phyloP scores from a whole-genome alignment of 345 rosid genomes.

The Rhodamnia argentea region DNA sequence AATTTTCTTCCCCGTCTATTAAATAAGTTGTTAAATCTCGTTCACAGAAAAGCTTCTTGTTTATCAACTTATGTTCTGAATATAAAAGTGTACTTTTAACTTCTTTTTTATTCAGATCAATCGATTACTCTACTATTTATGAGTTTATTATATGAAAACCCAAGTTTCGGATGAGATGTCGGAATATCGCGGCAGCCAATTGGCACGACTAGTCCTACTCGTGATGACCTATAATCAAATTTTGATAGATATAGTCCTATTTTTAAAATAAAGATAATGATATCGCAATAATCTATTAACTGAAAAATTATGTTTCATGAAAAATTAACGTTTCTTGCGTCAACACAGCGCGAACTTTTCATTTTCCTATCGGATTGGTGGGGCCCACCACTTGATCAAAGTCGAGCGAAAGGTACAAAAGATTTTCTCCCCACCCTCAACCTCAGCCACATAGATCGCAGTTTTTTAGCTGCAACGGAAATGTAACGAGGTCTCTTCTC shows the following conservation, averaged over 20 bases:
- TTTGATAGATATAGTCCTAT: background rate
- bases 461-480: background rate
- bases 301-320: background rate
- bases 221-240: background rate
- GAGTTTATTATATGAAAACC: background rate
- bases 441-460: background rate
- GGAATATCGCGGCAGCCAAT: accelerated
- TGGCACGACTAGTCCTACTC: background rate
- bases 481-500: background rate
- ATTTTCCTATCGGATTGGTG: too few species aligned
- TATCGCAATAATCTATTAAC: background rate
- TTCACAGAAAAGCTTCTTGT: background rate
- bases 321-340: background rate
- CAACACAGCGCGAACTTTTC: too few species aligned
- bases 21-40: background rate
- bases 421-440: background rate
- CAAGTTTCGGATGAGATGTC: background rate
- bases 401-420: background rate
- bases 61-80: background rate
- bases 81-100: background rate
- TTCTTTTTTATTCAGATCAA: background rate
- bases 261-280: background rate
- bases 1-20: background rate
- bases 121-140: background rate
- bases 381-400: background rate